Evolutionary conservation across 2,329 filamentous ascomycete genomes (phyloP).

Genomic region (Ophiostoma australiae): DNA sequence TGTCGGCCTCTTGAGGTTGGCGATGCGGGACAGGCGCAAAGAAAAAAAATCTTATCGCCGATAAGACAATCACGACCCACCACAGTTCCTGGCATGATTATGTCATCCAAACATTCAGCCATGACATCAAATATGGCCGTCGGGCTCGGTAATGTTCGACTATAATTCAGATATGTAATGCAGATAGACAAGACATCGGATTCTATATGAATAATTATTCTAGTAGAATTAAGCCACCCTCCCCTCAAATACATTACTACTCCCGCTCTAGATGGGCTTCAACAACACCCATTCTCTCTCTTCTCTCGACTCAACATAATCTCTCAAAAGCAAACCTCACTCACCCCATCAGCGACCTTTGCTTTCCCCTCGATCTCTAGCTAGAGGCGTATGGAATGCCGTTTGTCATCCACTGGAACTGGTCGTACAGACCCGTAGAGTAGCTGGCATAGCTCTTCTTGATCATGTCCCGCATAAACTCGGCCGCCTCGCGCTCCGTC

Average conservation of each 20-base stretch:
- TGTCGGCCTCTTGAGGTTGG: background rate
- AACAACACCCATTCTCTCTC: background rate
- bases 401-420: conserved; percentile 64
- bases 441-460: conserved; percentile 87
- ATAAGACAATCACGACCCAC: conserved; percentile 15
- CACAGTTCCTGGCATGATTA: background rate
- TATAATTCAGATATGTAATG: background rate
- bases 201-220: background rate
- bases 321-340: background rate
- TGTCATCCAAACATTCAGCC: background rate
- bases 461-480: conserved; percentile 86
- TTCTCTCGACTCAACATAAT: background rate
- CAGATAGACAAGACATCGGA: background rate
- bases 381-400: conserved; percentile 29
- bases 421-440: conserved; percentile 91
- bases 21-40: conserved; percentile 11
- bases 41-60: conserved; percentile 25
- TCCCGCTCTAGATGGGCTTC: background rate
- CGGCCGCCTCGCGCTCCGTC: conserved; percentile 85
- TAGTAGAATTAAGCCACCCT: background rate
- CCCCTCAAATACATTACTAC: background rate
- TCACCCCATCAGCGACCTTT: background rate
- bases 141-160: background rate
- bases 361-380: conserved; percentile 20
- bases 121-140: background rate